Evolutionary conservation across 768 basidiomycete genomes (phyloP).

Genomic region (Pisolithus microcarpus): DNA sequence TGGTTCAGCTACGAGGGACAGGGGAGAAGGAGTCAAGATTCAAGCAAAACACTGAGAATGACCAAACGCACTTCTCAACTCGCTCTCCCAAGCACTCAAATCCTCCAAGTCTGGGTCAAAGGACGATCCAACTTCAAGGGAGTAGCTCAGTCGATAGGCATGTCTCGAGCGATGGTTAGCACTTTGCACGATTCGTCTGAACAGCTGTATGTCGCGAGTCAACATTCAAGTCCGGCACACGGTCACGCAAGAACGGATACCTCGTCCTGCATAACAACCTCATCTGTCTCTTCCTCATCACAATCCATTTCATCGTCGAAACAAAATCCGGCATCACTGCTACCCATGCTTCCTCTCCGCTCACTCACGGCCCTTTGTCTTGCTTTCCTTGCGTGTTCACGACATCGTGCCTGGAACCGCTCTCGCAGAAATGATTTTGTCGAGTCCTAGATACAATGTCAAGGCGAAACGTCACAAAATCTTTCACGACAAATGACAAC

Average conservation of each 20-base stretch:
- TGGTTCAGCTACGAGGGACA: not conserved
- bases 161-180: slow-evolving; percentile 43
- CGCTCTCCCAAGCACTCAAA: slow-evolving; percentile 50
- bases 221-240: slow-evolving; percentile 4
- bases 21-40: not conserved
- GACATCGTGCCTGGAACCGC: slow-evolving; percentile 52
- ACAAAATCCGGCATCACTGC: slow-evolving; percentile 32
- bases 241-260: slow-evolving; percentile 25
- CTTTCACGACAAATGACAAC: not conserved
- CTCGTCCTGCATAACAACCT: slow-evolving; percentile 56
- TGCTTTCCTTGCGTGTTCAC: slow-evolving; percentile 43
- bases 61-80: slow-evolving; percentile 35
- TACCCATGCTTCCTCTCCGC: slow-evolving; percentile 32
- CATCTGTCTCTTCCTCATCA: slow-evolving; percentile 53
- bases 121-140: slow-evolving; percentile 65
- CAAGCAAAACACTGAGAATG: not conserved
- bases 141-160: slow-evolving; percentile 56
- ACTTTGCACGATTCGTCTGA: slow-evolving; percentile 56
- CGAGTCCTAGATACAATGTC: slow-evolving; percentile 28
- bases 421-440: slow-evolving; percentile 52
- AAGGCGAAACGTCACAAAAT: not conserved
- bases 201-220: slow-evolving; percentile 41
- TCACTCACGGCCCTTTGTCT: slow-evolving; percentile 40
- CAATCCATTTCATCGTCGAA: slow-evolving; percentile 39
- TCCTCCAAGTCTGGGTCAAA: slow-evolving; percentile 72